Evolutionary conservation across 2,329 filamentous ascomycete genomes (phyloP).

Genomic region (Claviceps purpurea): DNA sequence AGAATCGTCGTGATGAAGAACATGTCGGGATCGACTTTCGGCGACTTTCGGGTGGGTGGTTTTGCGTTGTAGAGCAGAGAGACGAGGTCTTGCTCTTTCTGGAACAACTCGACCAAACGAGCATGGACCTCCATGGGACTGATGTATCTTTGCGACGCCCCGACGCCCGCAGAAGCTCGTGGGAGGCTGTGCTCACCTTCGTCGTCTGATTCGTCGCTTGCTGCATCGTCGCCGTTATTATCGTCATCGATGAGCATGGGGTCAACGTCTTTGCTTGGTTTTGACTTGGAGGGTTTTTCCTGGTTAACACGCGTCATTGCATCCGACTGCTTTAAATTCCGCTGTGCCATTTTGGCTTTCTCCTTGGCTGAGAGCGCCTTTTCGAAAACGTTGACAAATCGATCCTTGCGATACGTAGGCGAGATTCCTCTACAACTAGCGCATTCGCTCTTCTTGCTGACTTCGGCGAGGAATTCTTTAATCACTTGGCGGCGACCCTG

Average conservation of each 20-base stretch:
- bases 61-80: conserved; percentile 74
- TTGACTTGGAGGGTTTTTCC: conserved; percentile 14
- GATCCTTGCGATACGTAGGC: conserved; percentile 76
- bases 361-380: conserved; percentile 65
- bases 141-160: conserved; percentile 54
- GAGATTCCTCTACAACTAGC: conserved; percentile 54
- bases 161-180: neutral
- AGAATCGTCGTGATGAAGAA: conserved; percentile 83
- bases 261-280: conserved; percentile 16
- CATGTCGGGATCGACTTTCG: conserved; percentile 64
- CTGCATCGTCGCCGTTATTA: conserved; percentile 39
- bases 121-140: conserved; percentile 74
- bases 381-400: conserved; percentile 87
- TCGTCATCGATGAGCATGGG: conserved; percentile 31
- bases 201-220: conserved; percentile 20
- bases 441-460: conserved; percentile 59
- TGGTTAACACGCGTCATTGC: conserved; percentile 40
- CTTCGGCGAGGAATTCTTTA: conserved; percentile 66
- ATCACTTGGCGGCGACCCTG: conserved; percentile 65
- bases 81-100: conserved; percentile 74
- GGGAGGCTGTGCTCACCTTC: conserved; percentile 28
- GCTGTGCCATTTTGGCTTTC: conserved; percentile 60
- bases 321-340: conserved; percentile 53
- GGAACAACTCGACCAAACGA: conserved; percentile 65
- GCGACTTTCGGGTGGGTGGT: conserved; percentile 42